Evolutionary conservation across 192 early-diverging fungal species (phyloP).

Genomic region (Diversispora epigaea): DNA sequence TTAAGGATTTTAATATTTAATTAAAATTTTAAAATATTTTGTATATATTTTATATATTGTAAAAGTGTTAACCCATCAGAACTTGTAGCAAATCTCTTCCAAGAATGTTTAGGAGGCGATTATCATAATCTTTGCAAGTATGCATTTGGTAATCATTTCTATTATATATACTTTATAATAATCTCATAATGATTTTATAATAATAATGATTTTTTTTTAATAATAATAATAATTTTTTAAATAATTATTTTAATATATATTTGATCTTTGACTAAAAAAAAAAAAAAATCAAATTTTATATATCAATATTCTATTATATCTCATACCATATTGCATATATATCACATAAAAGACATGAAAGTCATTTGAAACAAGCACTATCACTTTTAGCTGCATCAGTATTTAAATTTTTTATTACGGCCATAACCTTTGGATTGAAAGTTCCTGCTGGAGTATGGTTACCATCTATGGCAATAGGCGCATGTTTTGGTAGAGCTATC

Average conservation of each 20-base stretch:
- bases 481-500: conserved; percentile 87
- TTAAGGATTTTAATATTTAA: not conserved
- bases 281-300: not conserved
- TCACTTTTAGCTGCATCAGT: conserved; percentile 61
- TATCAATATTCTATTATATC: too few species aligned
- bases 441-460: conserved; percentile 84
- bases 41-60: not conserved
- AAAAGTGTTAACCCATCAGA: conserved; percentile 78
- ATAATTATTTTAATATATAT: too few species aligned
- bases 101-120: conserved; percentile 72
- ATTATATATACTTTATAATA: not conserved
- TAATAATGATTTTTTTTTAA: too few species aligned
- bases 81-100: conserved; percentile 84
- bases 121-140: conserved; percentile 60
- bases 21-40: not conserved
- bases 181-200: not conserved
- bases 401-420: conserved; percentile 63
- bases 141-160: conserved; percentile 23
- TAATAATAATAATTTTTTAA: too few species aligned
- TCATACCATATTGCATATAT: too few species aligned
- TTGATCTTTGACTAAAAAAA: not conserved
- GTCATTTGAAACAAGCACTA: conserved; percentile 44
- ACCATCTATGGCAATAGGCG: conserved; percentile 87
- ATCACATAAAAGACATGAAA: conserved; percentile 35
- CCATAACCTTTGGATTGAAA: conserved; percentile 69